Conservation (phyloP, 1,284 basidiomycete species). For the Pseudozyma pruni region DNA sequence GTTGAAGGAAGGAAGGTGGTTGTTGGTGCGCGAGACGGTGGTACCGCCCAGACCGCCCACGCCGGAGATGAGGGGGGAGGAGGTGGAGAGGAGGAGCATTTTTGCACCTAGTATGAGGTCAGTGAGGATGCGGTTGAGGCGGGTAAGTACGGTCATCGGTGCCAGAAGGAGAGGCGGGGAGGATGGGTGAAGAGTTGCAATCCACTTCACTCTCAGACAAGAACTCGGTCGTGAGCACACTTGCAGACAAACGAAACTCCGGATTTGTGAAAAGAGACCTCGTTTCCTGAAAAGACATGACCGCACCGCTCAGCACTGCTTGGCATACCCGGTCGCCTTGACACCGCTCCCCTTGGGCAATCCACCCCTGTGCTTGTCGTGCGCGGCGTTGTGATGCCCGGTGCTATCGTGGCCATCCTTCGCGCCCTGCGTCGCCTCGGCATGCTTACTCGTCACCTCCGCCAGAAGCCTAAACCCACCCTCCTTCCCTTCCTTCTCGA, state of each 20-base stretch:
- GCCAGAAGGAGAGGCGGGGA: neutral
- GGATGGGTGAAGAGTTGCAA: neutral
- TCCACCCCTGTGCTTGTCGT: conserved; percentile 45
- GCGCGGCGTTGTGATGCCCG: conserved; percentile 26
- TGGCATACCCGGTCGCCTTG: conserved; percentile 51
- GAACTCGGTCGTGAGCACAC: too few relatives aligned
- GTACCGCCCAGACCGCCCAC: conserved; percentile 44
- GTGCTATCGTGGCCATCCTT: conserved; percentile 9
- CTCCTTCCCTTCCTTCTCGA: conserved; percentile 39
- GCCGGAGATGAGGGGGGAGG: conserved; percentile 1
- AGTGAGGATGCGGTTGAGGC: conserved; percentile 23
- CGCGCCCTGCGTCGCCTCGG: conserved; percentile 1
- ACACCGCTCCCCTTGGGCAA: conserved; percentile 43
- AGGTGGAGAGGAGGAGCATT: conserved; percentile 23
- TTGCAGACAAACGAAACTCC: too few relatives aligned
- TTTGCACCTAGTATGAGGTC: conserved; percentile 44
- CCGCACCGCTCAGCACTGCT: conserved; percentile 63
- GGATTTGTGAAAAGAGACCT: too few relatives aligned
- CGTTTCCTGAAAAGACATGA: too few relatives aligned
- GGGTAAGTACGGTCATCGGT: conserved; percentile 37
- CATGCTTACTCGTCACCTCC: conserved; percentile 13
- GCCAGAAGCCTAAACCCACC: conserved; percentile 35
- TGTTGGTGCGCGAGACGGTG: conserved; percentile 35
- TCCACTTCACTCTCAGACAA: too few relatives aligned
- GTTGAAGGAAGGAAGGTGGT: conserved; percentile 12